A percentile compares a stretch with the other conserved stretches of the same genome.
Conservation (phyloP, 192 early-diverging fungal genomes). For the Dissophora ornata region DNA sequence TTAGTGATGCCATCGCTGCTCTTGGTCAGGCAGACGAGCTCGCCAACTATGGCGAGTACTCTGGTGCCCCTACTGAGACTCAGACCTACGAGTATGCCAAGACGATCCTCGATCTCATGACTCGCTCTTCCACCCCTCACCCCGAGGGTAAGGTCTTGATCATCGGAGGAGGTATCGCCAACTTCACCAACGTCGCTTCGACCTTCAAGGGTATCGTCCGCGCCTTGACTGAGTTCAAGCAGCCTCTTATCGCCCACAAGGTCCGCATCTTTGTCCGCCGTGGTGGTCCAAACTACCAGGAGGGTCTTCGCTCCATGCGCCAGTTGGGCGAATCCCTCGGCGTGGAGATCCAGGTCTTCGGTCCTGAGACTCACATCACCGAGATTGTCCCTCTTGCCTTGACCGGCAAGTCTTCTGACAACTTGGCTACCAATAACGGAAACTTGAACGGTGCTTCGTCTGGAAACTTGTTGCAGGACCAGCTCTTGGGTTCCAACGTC, state of each 20-base stretch:
- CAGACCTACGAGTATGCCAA: constrained; percentile 99
- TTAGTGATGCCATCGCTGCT: constrained; percentile 97
- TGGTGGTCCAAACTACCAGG: constrained; percentile 99
- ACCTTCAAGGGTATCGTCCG: constrained; percentile 99
- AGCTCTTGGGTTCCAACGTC: constrained; percentile 61
- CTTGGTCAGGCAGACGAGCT: constrained; percentile 93
- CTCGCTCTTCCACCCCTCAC: constrained; percentile 77
- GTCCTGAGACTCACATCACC: constrained; percentile 98
- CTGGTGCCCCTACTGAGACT: constrained; percentile 96
- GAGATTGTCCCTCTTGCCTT: constrained; percentile 97
- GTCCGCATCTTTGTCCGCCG: constrained; percentile 97
- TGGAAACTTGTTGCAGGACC: constrained; percentile 71
- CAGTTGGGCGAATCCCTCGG: constrained; percentile 92
- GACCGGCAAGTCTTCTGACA: constrained; percentile 67
- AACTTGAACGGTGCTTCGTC: constrained; percentile 18
- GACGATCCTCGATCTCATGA: constrained; percentile 99
- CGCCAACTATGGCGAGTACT: constrained; percentile 99
- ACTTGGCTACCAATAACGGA: too few relatives aligned
- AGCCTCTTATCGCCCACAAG: constrained; percentile 84
- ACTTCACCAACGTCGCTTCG: constrained; percentile 99
- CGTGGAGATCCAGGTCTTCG: constrained; percentile 96
- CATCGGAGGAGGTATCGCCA: constrained; percentile 99
- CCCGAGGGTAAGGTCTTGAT: constrained; percentile 96
- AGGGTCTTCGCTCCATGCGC: constrained; percentile 96
- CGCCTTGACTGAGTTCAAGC: constrained; percentile 93